These are phyloP conservation scores for Talaromyces albobiverticillius DNA, from an alignment of 2,329 filamentous ascomycete genomes.

Conservation along the genomic window DNA sequence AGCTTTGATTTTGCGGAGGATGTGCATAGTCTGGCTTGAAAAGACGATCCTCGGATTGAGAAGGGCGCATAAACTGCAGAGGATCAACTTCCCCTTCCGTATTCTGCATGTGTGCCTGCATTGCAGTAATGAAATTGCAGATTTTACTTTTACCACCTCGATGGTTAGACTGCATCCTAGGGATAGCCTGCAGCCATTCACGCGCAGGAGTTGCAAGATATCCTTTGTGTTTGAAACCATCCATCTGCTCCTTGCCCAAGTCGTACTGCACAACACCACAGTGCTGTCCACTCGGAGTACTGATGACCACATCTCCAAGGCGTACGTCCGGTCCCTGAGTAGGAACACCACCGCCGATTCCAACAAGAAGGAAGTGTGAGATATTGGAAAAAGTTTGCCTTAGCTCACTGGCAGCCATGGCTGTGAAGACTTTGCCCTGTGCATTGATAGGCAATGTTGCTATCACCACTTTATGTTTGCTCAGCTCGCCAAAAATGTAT, in stretches of 20 bases:
- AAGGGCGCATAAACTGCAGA: not conserved
- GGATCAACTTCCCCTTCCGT: not conserved
- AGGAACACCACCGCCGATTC: conserved; percentile 14
- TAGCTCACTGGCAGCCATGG: conserved; percentile 14
- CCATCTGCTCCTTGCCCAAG: not conserved
- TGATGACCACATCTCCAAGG: conserved; percentile 12
- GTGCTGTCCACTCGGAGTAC: not conserved
- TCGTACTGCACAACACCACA: conserved; percentile 2
- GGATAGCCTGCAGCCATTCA: not conserved
- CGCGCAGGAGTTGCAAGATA: not conserved
- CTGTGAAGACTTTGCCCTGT: conserved; percentile 12
- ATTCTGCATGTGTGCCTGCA: not conserved
- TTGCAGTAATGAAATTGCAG: not conserved
- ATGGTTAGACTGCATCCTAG: not conserved
- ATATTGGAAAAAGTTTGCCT: conserved; percentile 9
- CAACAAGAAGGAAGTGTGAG: conserved; percentile 10
- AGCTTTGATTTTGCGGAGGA: not conserved
- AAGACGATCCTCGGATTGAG: not conserved
- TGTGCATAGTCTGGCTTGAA: not conserved
- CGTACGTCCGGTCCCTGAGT: not conserved
- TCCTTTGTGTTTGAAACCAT: not conserved
- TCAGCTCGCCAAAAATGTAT: conserved; percentile 14
- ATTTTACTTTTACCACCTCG: not conserved
- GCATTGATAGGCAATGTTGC: conserved; percentile 7
- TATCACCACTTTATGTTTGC: conserved; percentile 16